Percentiles rank a stretch among this genome's conserved stretches.
phyloP scores from a whole-genome alignment of 805 yeast species.

The Saitoella complicata region DNA sequence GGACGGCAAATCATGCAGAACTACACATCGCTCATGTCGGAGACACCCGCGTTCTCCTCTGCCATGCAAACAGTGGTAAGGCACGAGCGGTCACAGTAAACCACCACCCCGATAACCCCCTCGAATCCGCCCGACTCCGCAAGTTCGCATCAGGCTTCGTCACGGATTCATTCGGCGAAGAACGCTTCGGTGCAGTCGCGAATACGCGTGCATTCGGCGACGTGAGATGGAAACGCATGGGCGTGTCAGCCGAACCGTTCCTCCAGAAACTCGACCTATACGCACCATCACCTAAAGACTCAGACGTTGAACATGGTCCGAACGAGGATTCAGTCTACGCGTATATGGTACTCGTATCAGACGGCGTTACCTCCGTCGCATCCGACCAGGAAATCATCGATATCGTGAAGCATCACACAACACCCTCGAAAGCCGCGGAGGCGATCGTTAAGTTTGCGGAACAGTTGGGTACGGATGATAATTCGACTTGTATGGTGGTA shows the following conservation, averaged over 20 bases:
- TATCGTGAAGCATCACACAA: constrained; percentile 49
- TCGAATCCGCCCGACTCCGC: constrained; percentile 57
- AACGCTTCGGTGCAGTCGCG: constrained; percentile 65
- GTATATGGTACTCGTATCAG: constrained; percentile 66
- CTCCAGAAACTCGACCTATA: constrained; percentile 55
- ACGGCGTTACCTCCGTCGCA: constrained; percentile 69
- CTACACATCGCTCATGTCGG: constrained; percentile 81
- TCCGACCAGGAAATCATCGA: constrained; percentile 88
- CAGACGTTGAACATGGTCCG: too few species aligned
- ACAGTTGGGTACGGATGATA: constrained; percentile 82
- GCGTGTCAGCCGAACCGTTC: constrained; percentile 88
- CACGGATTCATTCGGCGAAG: constrained; percentile 87
- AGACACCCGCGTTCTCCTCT: constrained; percentile 74
- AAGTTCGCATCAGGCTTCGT: constrained; percentile 46
- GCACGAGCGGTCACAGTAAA: constrained; percentile 64
- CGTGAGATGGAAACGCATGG: constrained; percentile 57
- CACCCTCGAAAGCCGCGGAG: constrained; percentile 72
- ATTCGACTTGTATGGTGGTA: constrained; percentile 80
- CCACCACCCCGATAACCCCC: constrained; percentile 77
- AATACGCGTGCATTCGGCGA: constrained; percentile 95
- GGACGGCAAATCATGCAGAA: constrained; percentile 53
- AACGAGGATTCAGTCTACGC: constrained; percentile 22
- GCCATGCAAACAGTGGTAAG: constrained; percentile 53
- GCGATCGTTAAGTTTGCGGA: constrained; percentile 74
- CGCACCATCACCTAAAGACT: constrained; percentile 20